These are phyloP conservation scores for Globisporangium heterothallicum DNA, from an alignment of 352 stramenopile genomes.

Conservation along the genomic window DNA sequence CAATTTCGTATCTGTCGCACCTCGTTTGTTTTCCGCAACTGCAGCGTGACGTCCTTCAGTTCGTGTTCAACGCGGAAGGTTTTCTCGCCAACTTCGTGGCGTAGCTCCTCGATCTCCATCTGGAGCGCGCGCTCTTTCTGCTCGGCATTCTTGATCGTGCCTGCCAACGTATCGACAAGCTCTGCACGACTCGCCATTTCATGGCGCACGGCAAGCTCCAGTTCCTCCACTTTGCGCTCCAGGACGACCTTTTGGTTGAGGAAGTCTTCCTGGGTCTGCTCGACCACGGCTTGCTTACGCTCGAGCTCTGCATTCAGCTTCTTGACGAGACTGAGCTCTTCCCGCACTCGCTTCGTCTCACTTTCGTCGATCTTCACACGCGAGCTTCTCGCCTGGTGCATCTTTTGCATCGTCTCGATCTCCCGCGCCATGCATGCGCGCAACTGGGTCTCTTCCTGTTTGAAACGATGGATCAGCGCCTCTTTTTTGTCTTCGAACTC, in stretches of 20 bases:
- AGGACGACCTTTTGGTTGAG: constrained; percentile 29
- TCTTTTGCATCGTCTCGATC: constrained; percentile 64
- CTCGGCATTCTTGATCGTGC: constrained; percentile 50
- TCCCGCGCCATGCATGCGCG: constrained; percentile 51
- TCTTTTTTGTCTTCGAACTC: constrained; percentile 61
- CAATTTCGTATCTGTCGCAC: constrained; percentile 16
- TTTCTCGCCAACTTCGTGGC: constrained; percentile 59
- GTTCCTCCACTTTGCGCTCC: constrained; percentile 40
- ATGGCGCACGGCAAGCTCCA: constrained; percentile 45
- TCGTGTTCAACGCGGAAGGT: constrained; percentile 58
- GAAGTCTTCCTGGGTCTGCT: constrained; percentile 35
- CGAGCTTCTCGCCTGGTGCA: constrained; percentile 46
- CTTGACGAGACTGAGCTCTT: constrained; percentile 35
- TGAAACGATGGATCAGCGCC: constrained; percentile 58
- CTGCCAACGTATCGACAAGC: constrained; percentile 65
- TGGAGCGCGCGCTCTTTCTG: constrained; percentile 44
- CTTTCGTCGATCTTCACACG: constrained; percentile 64
- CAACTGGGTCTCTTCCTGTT: constrained; percentile 56
- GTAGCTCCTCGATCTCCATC: constrained; percentile 34
- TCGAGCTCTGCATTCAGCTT: constrained; percentile 37
- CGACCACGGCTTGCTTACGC: constrained; percentile 33
- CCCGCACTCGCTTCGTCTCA: constrained; percentile 43
- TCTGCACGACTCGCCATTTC: constrained; percentile 66
- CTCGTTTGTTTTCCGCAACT: constrained; percentile 64
- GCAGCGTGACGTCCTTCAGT: constrained; percentile 40